These are phyloP conservation scores for Venturia nashicola DNA, from an alignment of 2,329 filamentous ascomycete species.

Conservation along the genomic window DNA sequence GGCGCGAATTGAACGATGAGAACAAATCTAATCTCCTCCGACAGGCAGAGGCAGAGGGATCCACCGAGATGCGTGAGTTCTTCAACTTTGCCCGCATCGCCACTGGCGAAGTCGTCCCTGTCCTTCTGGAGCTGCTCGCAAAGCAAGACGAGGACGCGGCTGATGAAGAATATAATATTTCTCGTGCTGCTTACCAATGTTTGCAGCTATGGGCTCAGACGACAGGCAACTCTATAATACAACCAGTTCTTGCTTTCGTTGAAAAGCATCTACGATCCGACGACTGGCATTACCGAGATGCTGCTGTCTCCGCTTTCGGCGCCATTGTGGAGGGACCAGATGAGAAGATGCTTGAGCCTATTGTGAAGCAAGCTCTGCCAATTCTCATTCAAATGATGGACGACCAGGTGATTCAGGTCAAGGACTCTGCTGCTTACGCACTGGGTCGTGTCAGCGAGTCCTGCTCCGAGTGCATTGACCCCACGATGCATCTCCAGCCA, in stretches of 20 bases:
- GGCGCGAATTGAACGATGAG: not conserved
- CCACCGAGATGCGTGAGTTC: slow-evolving; percentile 76
- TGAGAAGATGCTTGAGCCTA: slow-evolving; percentile 78
- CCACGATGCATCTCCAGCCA: slow-evolving; percentile 65
- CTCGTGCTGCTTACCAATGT: slow-evolving; percentile 91
- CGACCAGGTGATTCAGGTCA: slow-evolving; percentile 77
- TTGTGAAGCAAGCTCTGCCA: slow-evolving; percentile 89
- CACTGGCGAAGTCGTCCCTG: slow-evolving; percentile 85
- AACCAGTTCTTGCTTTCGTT: slow-evolving; percentile 79
- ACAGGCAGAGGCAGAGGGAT: slow-evolving; percentile 53
- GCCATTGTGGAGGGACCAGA: slow-evolving; percentile 99
- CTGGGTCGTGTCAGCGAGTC: slow-evolving; percentile 92
- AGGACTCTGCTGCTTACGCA: slow-evolving; percentile 91
- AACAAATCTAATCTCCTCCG: slow-evolving; percentile 23
- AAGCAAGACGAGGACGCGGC: slow-evolving; percentile 96
- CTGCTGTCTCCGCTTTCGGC: slow-evolving; percentile 91
- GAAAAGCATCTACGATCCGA: slow-evolving; percentile 81
- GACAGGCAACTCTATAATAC: slow-evolving; percentile 72
- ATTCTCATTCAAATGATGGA: slow-evolving; percentile 90
- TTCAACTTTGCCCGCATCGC: slow-evolving; percentile 94
- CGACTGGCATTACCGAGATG: slow-evolving; percentile 91
- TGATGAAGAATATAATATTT: slow-evolving; percentile 96
- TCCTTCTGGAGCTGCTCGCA: slow-evolving; percentile 75
- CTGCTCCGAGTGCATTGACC: slow-evolving; percentile 84
- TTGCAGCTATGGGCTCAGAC: slow-evolving; percentile 91